Evolutionary conservation across 129 eudicot species (phyloP), one percentile per base, ranked within the genome.

Genomic region (Ambrosia artemisiifolia): DNA sequence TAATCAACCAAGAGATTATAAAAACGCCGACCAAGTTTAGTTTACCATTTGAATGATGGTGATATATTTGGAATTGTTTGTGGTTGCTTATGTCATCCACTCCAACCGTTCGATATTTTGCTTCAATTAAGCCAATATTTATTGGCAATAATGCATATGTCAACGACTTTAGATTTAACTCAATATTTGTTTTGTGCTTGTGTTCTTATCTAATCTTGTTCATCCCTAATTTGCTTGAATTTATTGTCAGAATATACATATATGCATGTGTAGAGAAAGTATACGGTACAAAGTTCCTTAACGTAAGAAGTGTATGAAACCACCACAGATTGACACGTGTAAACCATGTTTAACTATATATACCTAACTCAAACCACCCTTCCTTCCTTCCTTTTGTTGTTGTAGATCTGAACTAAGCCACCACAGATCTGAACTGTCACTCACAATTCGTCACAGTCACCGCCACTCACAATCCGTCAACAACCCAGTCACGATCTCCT

Each of bases 21-120:
- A 3, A 75, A 67, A 19, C 32, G 69, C 80, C 80, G 80, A 75
- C 80, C 61, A 75, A 75, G 42, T 51, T 55, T 73, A 49, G 35
- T 67, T 50, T n/a, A 65, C 28, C 63, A 42, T 36, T 36, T 42
- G 11, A n/a, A 11, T 55, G 79, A 65, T 75, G 74, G 24, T 67
- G 80, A 75, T 75, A 48, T 7, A 75, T 66, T 75, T 49, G 63
- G 63, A 54, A 54, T 44, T 53, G 59, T 56, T 35, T 32, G 16
- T 51, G 55, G n/a, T 75, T 75, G 72, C 65, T 51, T 66, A 67
- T 66, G 73, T 42, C 79, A 75, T 66, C 67, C 67, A 42, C 73
- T 38, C 55, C 60, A 75, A 66, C 67, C 43, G 14, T 67, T 55
- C 35, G 73, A 24, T 16, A 33, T 75, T 75, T 75, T 75, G 66